phyloP scores from a whole-genome alignment of 495 filamentous ascomycete species.

The Aspergillus haitiensis region DNA sequence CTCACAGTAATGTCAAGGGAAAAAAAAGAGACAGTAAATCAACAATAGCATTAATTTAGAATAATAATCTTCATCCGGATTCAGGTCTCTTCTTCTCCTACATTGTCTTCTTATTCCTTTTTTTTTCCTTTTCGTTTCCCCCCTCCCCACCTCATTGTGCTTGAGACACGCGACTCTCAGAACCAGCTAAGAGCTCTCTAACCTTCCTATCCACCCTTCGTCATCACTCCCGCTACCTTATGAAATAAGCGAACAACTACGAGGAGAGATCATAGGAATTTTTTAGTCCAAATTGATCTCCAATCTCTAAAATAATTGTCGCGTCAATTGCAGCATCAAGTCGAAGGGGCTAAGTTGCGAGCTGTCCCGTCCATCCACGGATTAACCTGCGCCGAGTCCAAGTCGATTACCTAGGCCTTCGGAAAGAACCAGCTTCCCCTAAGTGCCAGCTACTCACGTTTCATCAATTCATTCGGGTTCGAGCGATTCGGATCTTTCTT shows the following conservation, averaged over 20 bases:
- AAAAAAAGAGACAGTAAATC: not conserved
- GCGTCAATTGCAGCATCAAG: not conserved
- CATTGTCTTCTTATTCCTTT: no score
- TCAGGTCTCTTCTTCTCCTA: not conserved
- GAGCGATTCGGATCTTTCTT: not conserved
- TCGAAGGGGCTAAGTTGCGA: slow-evolving; percentile 8
- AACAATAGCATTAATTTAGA: slow-evolving; percentile 1
- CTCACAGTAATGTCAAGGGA: not conserved
- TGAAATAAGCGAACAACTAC: no score
- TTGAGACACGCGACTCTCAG: not conserved
- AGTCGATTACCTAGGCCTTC: slow-evolving; percentile 22
- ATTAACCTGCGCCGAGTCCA: slow-evolving; percentile 33
- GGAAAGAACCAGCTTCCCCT: slow-evolving; percentile 30
- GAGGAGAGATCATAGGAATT: not conserved
- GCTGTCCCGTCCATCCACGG: slow-evolving; percentile 18
- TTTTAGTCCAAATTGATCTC: not conserved
- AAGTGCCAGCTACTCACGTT: slow-evolving; percentile 15
- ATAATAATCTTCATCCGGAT: not conserved
- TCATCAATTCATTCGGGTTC: slow-evolving; percentile 1
- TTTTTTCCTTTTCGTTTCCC: not conserved
- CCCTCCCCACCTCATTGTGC: not conserved
- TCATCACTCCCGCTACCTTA: not conserved
- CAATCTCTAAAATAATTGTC: not conserved
- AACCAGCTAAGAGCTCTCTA: not conserved
- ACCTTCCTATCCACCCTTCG: not conserved